A percentile compares a stretch with the other conserved stretches of the same genome.
Evolutionary conservation across 2,329 filamentous ascomycete species (phyloP).

Genomic region (Hyphodiscus sp.): DNA sequence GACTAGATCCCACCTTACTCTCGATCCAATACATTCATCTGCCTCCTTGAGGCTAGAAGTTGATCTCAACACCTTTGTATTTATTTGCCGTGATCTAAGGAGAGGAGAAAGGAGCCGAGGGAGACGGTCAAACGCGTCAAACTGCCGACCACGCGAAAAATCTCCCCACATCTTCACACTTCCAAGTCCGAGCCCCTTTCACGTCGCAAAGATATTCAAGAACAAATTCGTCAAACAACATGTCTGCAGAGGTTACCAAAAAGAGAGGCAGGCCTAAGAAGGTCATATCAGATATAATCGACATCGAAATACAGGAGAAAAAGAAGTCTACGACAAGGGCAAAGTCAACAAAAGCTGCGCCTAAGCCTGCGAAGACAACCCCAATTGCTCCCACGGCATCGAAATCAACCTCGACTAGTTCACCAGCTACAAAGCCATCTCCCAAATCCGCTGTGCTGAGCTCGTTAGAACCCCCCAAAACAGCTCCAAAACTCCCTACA

Average conservation of each 20-base stretch:
- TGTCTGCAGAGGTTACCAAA: conserved; percentile 24
- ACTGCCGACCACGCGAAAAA: neutral
- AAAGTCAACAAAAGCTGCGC: conserved; percentile 21
- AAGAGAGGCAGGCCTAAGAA: conserved; percentile 28
- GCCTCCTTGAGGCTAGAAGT: neutral
- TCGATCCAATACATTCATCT: neutral
- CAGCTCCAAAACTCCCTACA: neutral
- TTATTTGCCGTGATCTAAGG: neutral
- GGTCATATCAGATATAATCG: conserved; percentile 20
- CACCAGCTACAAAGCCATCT: neutral
- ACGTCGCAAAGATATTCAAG: neutral
- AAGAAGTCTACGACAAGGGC: conserved; percentile 18
- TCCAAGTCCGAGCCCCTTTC: neutral
- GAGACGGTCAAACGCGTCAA: neutral
- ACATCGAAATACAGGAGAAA: conserved; percentile 12
- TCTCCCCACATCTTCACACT: neutral
- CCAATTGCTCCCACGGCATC: conserved; percentile 2
- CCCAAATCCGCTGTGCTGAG: conserved; percentile 1
- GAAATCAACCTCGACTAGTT: conserved; percentile 2
- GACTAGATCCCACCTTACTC: neutral
- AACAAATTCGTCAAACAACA: conserved; percentile 3
- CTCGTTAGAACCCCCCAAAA: neutral
- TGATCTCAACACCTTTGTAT: neutral
- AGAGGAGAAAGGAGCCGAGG: neutral
- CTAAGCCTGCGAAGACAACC: conserved; percentile 11